phyloP scores from a whole-genome alignment of 805 yeast genomes.

The Zygosaccharomyces siamensis region DNA sequence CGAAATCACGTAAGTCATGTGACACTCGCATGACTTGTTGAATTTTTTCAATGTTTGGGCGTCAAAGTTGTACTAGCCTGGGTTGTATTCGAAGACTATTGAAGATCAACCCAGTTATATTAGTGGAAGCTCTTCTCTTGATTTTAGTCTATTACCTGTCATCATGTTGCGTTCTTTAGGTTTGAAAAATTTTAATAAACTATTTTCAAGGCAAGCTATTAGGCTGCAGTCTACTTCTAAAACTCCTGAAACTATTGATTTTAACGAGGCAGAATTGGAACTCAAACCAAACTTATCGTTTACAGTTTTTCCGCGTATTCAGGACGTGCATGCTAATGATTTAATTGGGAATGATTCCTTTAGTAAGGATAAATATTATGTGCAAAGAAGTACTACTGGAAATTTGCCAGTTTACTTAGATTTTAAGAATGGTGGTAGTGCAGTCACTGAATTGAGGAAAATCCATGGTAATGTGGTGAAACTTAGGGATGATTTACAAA shows the following conservation, averaged over 20 bases:
- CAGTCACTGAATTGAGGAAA: conserved; percentile 69
- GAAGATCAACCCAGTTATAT: background rate
- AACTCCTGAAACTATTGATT: background rate
- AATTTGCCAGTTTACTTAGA: conserved; percentile 80
- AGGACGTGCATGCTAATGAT: conserved; percentile 32
- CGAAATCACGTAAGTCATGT: background rate
- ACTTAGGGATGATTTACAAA: conserved; percentile 61
- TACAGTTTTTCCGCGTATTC: conserved; percentile 28
- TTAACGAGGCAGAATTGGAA: background rate
- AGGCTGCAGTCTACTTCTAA: conserved; percentile 10
- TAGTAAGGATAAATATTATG: conserved; percentile 33
- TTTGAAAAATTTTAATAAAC: background rate
- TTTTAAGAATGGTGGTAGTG: conserved; percentile 50
- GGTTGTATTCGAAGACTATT: background rate
- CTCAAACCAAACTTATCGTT: conserved; percentile 1
- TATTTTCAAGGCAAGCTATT: background rate
- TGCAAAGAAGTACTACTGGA: conserved; percentile 52
- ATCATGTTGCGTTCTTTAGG: background rate
- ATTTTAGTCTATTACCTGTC: background rate
- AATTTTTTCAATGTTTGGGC: background rate
- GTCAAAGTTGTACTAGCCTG: background rate
- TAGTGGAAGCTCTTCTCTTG: background rate
- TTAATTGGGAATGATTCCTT: conserved; percentile 23
- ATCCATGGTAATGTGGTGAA: conserved; percentile 63
- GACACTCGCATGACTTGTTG: conserved; percentile 1